These are phyloP conservation scores for Sclerotinia borealis DNA, from an alignment of 2,329 filamentous ascomycete species.

Conservation along the genomic window DNA sequence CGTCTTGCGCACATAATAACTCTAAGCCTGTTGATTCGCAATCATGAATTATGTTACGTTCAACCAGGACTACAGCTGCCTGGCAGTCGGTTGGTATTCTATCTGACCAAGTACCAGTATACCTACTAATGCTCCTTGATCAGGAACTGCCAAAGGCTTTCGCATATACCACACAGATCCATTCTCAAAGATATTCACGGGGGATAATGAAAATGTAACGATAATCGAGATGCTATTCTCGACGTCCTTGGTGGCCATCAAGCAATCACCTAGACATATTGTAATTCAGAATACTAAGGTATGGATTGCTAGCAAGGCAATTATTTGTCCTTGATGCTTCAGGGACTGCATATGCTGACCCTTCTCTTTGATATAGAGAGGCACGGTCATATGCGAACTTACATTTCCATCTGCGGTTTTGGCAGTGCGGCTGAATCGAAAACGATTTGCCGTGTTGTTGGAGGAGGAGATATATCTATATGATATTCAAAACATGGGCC, in stretches of 20 bases:
- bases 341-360: neutral
- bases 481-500: slow-evolving; percentile 97
- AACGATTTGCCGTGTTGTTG: slow-evolving; percentile 84
- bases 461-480: slow-evolving; percentile 98
- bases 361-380: slow-evolving; percentile 36
- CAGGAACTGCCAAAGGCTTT: slow-evolving; percentile 88
- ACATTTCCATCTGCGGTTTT: slow-evolving; percentile 96
- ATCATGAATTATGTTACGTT: slow-evolving; percentile 97
- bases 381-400: slow-evolving; percentile 91
- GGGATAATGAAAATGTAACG: slow-evolving; percentile 88
- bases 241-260: slow-evolving; percentile 89
- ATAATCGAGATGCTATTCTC: slow-evolving; percentile 99
- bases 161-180: slow-evolving; percentile 96
- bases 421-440: slow-evolving; percentile 88
- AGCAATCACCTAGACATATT: slow-evolving; percentile 83
- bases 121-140: slow-evolving; percentile 14
- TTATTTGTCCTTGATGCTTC: neutral
- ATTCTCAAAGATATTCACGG: slow-evolving; percentile 91
- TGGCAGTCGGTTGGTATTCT: slow-evolving; percentile 75
- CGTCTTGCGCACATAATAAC: neutral
- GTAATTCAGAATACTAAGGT: slow-evolving; percentile 98
- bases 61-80: slow-evolving; percentile 96
- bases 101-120: neutral
- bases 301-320: slow-evolving; percentile 16
- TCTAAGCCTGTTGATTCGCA: slow-evolving; percentile 40